Conservation (phyloP, 345 rosid genomes). For the Boechera retrofracta region DNA sequence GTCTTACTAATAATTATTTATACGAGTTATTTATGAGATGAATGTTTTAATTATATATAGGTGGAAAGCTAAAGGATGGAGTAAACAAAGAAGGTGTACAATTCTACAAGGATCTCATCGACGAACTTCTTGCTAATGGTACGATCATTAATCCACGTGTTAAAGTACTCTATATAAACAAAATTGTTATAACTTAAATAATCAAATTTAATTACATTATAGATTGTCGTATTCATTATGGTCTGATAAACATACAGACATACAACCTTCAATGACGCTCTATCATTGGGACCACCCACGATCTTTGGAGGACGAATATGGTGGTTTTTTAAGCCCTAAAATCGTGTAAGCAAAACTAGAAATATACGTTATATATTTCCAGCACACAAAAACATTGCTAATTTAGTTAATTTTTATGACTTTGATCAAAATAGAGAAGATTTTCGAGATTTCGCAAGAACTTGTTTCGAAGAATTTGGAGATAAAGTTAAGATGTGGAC, state of each 20-base stretch:
- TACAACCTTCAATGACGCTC: slow-evolving; percentile 56
- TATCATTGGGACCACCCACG: slow-evolving; percentile 67
- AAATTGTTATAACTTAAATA: background rate
- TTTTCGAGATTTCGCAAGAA: slow-evolving; percentile 50
- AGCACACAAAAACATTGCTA: background rate
- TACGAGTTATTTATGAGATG: slow-evolving; percentile 9
- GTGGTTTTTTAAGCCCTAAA: slow-evolving; percentile 52
- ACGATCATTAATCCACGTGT: background rate
- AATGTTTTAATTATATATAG: slow-evolving; percentile 3
- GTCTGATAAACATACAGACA: slow-evolving; percentile 34
- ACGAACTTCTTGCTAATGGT: slow-evolving; percentile 56
- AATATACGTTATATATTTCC: background rate
- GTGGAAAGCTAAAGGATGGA: slow-evolving; percentile 52
- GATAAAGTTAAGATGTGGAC: slow-evolving; percentile 61
- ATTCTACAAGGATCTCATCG: slow-evolving; percentile 56
- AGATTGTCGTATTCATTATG: background rate
- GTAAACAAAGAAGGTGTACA: slow-evolving; percentile 56
- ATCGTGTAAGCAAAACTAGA: slow-evolving; percentile 51
- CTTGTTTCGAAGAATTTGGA: slow-evolving; percentile 56
- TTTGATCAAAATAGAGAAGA: slow-evolving; percentile 44
- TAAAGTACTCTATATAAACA: background rate
- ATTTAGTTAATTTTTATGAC: background rate
- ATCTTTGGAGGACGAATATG: slow-evolving; percentile 55
- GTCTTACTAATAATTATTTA: background rate
- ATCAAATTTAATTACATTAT: background rate